Conservation (phyloP, 306 rosid species). For the Dicorynia guianensis region DNA sequence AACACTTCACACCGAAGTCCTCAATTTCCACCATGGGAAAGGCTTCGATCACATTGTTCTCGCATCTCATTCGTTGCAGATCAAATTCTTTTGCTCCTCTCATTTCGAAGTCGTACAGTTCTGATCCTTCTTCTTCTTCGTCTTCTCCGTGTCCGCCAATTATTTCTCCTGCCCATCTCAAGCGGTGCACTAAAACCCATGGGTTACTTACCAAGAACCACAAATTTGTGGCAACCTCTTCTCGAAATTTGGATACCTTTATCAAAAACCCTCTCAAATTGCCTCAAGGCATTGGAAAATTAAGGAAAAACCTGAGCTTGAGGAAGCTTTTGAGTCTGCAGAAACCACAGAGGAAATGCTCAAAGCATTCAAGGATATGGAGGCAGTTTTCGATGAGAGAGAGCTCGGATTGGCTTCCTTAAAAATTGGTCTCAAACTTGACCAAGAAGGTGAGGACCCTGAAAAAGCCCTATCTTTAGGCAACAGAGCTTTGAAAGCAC, state of each 20-base stretch:
- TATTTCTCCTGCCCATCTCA: constrained; percentile 45
- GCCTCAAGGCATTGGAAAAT: constrained; percentile 75
- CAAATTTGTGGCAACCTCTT: constrained; percentile 52
- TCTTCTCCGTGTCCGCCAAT: constrained; percentile 42
- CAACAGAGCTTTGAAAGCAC: constrained; percentile 68
- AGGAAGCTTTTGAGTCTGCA: constrained; percentile 84
- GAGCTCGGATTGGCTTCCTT: constrained; percentile 85
- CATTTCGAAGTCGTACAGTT: constrained; percentile 42
- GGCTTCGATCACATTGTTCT: constrained; percentile 53
- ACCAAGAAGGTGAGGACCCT: constrained; percentile 89
- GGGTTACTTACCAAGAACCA: constrained; percentile 49
- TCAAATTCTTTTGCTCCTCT: constrained; percentile 35
- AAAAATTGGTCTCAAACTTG: constrained; percentile 85
- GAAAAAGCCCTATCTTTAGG: constrained; percentile 74
- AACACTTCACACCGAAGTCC: not conserved
- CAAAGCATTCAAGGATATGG: constrained; percentile 71
- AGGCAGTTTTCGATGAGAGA: constrained; percentile 61
- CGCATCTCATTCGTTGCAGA: constrained; percentile 55
- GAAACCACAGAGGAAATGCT: constrained; percentile 69
- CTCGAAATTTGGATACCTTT: constrained; percentile 62
- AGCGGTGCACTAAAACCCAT: constrained; percentile 48
- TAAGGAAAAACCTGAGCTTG: constrained; percentile 67
- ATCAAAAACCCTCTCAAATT: constrained; percentile 55
- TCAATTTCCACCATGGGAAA: constrained; percentile 59
- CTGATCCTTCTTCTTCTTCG: constrained; percentile 39